Conservation (phyloP, 345 rosid genomes). For the Dovyalis caffra region DNA sequence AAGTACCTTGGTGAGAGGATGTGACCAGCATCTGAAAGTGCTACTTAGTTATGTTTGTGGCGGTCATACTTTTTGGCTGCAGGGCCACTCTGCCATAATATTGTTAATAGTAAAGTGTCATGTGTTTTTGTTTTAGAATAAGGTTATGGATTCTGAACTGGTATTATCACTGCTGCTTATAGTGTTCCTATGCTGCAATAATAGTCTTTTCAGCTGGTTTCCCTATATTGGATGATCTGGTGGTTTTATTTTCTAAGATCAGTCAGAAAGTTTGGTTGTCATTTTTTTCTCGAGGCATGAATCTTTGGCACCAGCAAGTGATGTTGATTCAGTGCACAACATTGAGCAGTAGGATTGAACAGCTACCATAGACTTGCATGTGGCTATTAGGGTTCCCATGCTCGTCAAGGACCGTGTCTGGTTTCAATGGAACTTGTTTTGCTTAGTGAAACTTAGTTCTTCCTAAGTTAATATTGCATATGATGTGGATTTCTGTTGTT, state of each 20-base stretch:
- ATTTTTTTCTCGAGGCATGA: background rate
- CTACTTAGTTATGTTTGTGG: background rate
- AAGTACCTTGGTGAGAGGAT: constrained; percentile 66
- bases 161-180: background rate
- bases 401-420: too few relatives aligned
- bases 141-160: background rate
- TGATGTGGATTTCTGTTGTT: too few relatives aligned
- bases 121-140: background rate
- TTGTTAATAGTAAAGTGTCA: background rate
- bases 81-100: constrained; percentile 24
- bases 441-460: too few relatives aligned
- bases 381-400: too few relatives aligned
- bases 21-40: background rate
- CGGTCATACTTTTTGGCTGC: background rate
- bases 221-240: background rate
- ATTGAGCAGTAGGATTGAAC: too few relatives aligned
- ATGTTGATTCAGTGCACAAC: too few relatives aligned
- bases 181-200: background rate
- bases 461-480: too few relatives aligned
- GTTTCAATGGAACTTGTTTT: too few relatives aligned
- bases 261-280: background rate
- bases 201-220: background rate
- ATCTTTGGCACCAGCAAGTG: too few relatives aligned
- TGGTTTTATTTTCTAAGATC: background rate
- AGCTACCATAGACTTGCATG: too few relatives aligned